Conservation (phyloP, 176 grass and related monocot genomes). For the Cymbopogon citratus region DNA sequence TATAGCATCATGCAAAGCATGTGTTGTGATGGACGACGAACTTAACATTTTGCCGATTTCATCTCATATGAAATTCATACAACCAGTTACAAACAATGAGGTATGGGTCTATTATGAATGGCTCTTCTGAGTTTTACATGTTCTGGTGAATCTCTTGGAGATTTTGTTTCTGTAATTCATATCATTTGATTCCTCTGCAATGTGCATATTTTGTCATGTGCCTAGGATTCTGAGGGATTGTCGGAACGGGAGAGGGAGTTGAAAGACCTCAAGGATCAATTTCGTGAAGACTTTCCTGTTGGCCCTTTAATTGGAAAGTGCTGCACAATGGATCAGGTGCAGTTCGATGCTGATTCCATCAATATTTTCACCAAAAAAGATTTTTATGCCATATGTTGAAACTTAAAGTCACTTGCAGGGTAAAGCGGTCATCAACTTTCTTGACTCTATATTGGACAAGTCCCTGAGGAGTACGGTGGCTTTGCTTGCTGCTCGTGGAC, state of each 20-base stretch:
- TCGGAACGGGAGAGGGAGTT: constrained; percentile 77
- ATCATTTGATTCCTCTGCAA: not conserved
- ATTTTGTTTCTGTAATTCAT: not conserved
- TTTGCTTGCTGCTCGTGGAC: constrained; percentile 88
- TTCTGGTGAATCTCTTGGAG: not conserved
- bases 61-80: constrained; percentile 71
- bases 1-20: constrained; percentile 83
- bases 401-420: constrained; percentile 43
- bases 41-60: constrained; percentile 95
- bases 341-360: not conserved
- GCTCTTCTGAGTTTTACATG: not conserved
- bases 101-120: constrained; percentile 22
- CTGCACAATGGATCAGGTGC: constrained; percentile 91
- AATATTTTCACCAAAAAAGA: not conserved
- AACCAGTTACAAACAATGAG: constrained; percentile 56
- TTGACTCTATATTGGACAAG: constrained; percentile 93
- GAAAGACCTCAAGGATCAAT: constrained; percentile 80
- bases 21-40: constrained; percentile 96
- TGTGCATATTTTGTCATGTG: not conserved
- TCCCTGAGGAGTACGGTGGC: constrained; percentile 72
- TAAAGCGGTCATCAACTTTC: constrained; percentile 81
- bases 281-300: constrained; percentile 78
- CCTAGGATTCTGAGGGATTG: constrained; percentile 77
- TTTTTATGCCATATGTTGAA: not conserved
- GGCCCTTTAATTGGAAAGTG: constrained; percentile 94